Evolutionary conservation across 164 flowering plant species (phyloP).

Genomic region (Houttuynia cordata): DNA sequence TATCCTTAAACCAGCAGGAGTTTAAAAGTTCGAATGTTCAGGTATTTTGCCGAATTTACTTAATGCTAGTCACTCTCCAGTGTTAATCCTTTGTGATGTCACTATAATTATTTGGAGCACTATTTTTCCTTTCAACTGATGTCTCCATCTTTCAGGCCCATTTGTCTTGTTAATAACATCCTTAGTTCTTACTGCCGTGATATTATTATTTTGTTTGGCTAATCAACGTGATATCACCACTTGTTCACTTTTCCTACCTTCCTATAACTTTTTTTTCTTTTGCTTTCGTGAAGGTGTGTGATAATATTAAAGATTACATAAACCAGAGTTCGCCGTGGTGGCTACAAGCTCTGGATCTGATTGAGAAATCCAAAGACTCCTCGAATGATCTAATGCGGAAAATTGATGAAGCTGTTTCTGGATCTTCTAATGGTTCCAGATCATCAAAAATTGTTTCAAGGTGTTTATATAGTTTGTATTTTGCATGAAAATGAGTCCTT

Average conservation of each 20-base stretch:
- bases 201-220: background rate
- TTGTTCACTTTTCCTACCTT: background rate
- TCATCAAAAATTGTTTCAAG: conserved; percentile 40
- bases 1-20: conserved; percentile 62
- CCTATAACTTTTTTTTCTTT: background rate
- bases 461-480: conserved; percentile 22
- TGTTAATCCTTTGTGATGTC: no score
- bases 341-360: conserved; percentile 59
- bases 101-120: no score
- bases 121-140: no score
- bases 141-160: no score
- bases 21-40: conserved; percentile 49
- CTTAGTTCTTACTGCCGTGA: no score
- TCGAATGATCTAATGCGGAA: conserved; percentile 47
- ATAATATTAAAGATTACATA: conserved; percentile 25
- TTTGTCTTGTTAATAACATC: no score
- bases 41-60: conserved; percentile 24
- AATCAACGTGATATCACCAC: no score
- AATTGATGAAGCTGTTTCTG: conserved; percentile 58
- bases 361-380: conserved; percentile 42
- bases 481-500: no score
- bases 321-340: conserved; percentile 51
- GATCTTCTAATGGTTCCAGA: conserved; percentile 30
- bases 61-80: background rate
- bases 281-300: conserved; percentile 40